Evolutionary conservation across 2,329 filamentous ascomycete species (phyloP), one percentile per base, ranked within the genome.

Genomic region (Hortaea sp.): DNA sequence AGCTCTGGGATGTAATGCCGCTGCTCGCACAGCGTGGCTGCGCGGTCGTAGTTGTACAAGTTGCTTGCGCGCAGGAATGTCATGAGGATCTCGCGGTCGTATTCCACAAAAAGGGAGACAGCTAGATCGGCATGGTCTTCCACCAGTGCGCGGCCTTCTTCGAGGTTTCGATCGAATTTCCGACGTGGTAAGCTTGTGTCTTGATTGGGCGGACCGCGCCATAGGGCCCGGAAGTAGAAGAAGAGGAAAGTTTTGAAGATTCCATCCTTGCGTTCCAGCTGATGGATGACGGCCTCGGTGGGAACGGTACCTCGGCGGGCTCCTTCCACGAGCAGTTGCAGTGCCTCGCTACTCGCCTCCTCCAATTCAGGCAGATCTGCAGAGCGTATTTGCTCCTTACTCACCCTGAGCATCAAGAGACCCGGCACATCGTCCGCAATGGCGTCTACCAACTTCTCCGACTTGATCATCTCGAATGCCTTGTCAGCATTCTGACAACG

Each of bases 401-500:
- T 81, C 2, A 98, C 85, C n/a, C 89, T 80, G 44, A 98, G 77
- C 52, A 87, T 76, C 46, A 98, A 84, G 57, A 98, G 86, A 32
- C 85, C 83, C 4, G 88, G 82, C 32, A 98, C 89, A 62, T 98
- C 88, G 58, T 95, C 89, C 1, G 43, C 79, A 9, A 97, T 81
- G 1, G 88, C 84, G 57, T 94, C 88, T 0, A 94, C 81, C n/a
- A 98, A 75, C 62, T 94, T 88, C 57, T 87, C 84, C 35, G 95
- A 86, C 49, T 81, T 79, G 57, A 98, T 94, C 48, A 98, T 69
- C 9, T 77, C 72, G 77, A 98, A 90, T 0, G 87, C 86, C 7
- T 85, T 83, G 61, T 97, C 88, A 0, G 88, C 89, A 66, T 98
- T 88, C 61, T 95, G 88, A 3, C 97, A 76, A 51, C 79, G 82